Percentiles rank a stretch among this genome's conserved stretches.
These are phyloP conservation scores for Stevia rebaudiana DNA, from an alignment of 140 eudicot genomes.

Conservation along the genomic window DNA sequence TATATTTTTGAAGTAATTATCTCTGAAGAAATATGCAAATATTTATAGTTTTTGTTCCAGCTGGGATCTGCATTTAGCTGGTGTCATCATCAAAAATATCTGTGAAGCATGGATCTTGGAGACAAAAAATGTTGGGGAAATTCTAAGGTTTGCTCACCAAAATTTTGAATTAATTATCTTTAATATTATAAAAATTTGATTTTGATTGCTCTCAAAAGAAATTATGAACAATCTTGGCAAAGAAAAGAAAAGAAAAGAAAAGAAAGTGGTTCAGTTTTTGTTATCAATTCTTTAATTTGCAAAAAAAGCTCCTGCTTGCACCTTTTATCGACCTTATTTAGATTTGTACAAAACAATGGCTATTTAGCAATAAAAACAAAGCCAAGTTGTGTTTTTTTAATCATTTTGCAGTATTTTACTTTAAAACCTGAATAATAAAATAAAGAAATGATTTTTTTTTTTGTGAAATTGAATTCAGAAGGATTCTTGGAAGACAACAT, in stretches of 20 bases:
- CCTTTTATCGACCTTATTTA: neutral
- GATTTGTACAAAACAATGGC: conserved; percentile 2
- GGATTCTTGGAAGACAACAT: conserved; percentile 78
- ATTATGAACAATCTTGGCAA: neutral
- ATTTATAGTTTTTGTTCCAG: conserved; percentile 27
- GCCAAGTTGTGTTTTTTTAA: neutral
- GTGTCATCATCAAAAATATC: conserved; percentile 9
- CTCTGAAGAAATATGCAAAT: neutral
- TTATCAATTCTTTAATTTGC: neutral
- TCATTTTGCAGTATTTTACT: no score
- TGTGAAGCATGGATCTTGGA: conserved; percentile 31
- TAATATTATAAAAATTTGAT: neutral
- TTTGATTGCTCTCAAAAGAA: conserved; percentile 16
- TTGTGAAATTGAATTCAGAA: no score
- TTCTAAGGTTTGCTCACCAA: conserved; percentile 26
- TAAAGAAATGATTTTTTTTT: no score
- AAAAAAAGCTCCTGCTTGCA: neutral
- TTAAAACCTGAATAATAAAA: no score
- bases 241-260: no score
- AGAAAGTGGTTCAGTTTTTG: neutral
- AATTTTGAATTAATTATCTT: neutral
- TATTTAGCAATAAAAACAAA: neutral
- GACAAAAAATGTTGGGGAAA: conserved; percentile 24
- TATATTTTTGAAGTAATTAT: neutral
- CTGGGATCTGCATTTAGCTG: conserved; percentile 22